These are phyloP conservation scores for Calamus simplicifolius DNA, from an alignment of 176 grass and related monocot genomes.

Conservation along the genomic window DNA sequence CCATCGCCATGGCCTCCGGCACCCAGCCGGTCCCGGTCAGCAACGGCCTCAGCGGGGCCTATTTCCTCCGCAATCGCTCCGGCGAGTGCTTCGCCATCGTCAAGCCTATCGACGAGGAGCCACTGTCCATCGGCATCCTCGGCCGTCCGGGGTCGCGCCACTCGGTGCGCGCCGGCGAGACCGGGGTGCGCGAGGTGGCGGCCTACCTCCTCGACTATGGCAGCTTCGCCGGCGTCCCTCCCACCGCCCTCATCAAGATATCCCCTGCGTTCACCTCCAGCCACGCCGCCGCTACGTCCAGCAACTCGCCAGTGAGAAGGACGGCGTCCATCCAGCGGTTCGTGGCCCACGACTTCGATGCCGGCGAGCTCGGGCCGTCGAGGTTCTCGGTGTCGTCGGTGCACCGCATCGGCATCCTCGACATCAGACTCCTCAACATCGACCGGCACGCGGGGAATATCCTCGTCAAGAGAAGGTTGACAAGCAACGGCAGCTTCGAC, in stretches of 20 bases:
- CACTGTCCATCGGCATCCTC: neutral
- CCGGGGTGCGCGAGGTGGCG: conserved; percentile 69
- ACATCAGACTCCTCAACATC: conserved; percentile 89
- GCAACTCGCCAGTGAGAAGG: neutral
- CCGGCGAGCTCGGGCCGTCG: conserved; percentile 77
- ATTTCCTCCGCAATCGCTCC: conserved; percentile 42
- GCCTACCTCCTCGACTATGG: conserved; percentile 84
- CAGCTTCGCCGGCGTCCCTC: conserved; percentile 65
- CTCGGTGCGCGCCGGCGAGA: conserved; percentile 18
- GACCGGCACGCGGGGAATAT: conserved; percentile 97
- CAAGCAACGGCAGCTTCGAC: too few species aligned
- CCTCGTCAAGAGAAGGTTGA: conserved; percentile 50
- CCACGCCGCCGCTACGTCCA: conserved; percentile 2
- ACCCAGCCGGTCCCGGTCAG: conserved; percentile 35
- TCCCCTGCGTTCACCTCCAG: conserved; percentile 18
- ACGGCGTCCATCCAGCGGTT: conserved; percentile 76
- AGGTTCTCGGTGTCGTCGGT: conserved; percentile 63
- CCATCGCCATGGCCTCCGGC: conserved; percentile 44
- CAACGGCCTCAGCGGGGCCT: conserved; percentile 43
- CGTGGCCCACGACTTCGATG: conserved; percentile 73
- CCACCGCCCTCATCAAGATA: conserved; percentile 62
- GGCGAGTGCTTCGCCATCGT: conserved; percentile 65
- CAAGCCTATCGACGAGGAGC: conserved; percentile 49
- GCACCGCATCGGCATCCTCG: conserved; percentile 84
- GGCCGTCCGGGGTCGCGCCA: neutral